Evolutionary conservation across 352 stramenopile genomes (phyloP), one percentile per base, ranked within the genome.

Genomic region (Phytophthora nicotianae): DNA sequence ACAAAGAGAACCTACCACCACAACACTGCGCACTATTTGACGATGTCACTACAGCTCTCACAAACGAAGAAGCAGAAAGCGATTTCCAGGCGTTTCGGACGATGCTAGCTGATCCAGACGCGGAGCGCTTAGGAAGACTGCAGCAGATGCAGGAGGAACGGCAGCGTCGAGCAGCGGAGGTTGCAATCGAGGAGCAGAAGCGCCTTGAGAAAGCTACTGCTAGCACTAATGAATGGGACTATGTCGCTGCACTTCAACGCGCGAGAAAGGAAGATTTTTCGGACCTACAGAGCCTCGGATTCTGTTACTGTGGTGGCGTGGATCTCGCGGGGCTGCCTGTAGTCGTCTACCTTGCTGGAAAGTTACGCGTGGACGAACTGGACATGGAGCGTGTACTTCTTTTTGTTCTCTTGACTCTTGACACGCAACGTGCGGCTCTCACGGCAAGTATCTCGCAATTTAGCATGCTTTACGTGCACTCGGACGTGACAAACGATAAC

Each of bases 351-450:
- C 65, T 91, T 26, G 83, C 69, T 32, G 72, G 79, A 53, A 77
- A 86, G 5, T 53, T 92, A 6, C 70, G 59, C 2, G 51, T 83
- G 1, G 51, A 70, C 7, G 54, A 74, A 9, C 50, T 90, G 7
- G 81, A 90, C 27, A 61, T 90, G 4, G 81, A 93, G 13, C 83
- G 84, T 29, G 77, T 94, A 16, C 60, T 92, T 61, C 66, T 93
- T 4, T 96, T 88, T 29, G 73, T 92, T 43, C 72, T 90, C 16
- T 70, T 83, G 29, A 78, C 75, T 10, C 86, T 93, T 52, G 84
- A 93, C 50, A 63, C 66, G 2, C 58, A 72, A 21, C 45, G 50
- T 29, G 24, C 58, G 4, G 57, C 46, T 55, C 48, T 91, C 10
- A 80, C 73, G 10, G 71, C 88, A 14, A 81, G 72, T 6, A 60